Evolutionary conservation across 31 red algal genomes (phyloP).

Genomic region (Odonthalia washingtoniensis): DNA sequence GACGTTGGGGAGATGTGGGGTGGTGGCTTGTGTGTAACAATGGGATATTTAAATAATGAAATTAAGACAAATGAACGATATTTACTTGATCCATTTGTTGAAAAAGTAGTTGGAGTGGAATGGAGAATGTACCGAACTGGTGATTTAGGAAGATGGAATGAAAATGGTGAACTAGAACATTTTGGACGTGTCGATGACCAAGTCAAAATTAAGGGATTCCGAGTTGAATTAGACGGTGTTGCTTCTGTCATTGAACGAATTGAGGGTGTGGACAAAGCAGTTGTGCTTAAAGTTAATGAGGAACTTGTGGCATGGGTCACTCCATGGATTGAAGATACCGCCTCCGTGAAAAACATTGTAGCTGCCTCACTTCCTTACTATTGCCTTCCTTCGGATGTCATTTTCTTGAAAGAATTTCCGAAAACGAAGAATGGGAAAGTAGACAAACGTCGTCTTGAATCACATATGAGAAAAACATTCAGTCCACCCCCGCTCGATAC

Average conservation of each 20-base stretch:
- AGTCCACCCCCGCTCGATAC: no score
- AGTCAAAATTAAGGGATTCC: conserved; percentile 64
- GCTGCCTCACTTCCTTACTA: conserved; percentile 35
- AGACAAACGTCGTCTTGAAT: conserved; percentile 42
- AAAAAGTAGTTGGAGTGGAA: not conserved
- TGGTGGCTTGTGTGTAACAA: conserved; percentile 43
- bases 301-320: conserved; percentile 35
- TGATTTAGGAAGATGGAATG: conserved; percentile 53
- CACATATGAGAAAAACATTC: no score
- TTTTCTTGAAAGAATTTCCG: conserved; percentile 27
- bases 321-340: not conserved
- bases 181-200: conserved; percentile 58
- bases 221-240: conserved; percentile 56
- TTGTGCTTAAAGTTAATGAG: conserved; percentile 37
- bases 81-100: conserved; percentile 33
- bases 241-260: conserved; percentile 19
- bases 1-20: conserved; percentile 56
- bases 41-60: conserved; percentile 36
- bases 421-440: conserved; percentile 40
- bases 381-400: conserved; percentile 32
- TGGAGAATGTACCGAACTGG: conserved; percentile 56
- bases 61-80: conserved; percentile 28
- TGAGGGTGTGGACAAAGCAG: conserved; percentile 27
- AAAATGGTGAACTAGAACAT: conserved; percentile 57
- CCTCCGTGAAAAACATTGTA: not conserved